phyloP scores from a whole-genome alignment of 371 early-diverging fungal species.

The Choanephora cucurbitarum region DNA sequence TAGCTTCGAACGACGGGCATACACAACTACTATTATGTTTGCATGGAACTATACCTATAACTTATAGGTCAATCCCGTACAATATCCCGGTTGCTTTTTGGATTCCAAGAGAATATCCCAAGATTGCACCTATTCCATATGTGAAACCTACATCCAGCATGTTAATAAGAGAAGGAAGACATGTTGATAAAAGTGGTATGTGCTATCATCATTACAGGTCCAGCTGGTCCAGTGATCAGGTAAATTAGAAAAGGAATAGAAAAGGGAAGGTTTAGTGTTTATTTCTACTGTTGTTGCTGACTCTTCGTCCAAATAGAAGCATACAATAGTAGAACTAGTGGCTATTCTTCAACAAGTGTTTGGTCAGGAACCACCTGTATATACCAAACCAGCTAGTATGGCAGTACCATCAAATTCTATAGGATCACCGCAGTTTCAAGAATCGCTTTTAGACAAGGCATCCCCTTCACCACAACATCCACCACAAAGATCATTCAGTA shows the following conservation, averaged over 20 bases:
- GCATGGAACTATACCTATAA: conserved; percentile 87
- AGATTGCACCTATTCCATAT: conserved; percentile 76
- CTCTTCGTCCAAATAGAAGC: conserved; percentile 41
- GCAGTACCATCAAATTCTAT: conserved; percentile 8
- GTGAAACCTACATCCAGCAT: conserved; percentile 89
- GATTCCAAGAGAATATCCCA: conserved; percentile 86
- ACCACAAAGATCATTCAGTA: conserved; percentile 27
- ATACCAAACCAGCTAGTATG: conserved; percentile 59
- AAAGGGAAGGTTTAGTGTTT: neutral
- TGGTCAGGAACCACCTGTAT: conserved; percentile 80
- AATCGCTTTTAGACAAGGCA: conserved; percentile 23
- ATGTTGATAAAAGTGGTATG: conserved; percentile 84
- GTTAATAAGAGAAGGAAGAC: conserved; percentile 78
- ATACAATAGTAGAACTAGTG: conserved; percentile 65
- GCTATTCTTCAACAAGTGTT: conserved; percentile 73
- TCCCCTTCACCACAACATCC: conserved; percentile 25
- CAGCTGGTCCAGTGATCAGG: conserved; percentile 52
- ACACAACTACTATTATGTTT: conserved; percentile 74
- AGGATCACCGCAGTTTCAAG: conserved; percentile 29
- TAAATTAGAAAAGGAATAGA: too few relatives aligned
- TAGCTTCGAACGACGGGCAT: conserved; percentile 74
- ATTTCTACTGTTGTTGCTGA: neutral
- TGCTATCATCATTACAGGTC: conserved; percentile 84
- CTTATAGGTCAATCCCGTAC: conserved; percentile 78
- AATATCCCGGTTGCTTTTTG: conserved; percentile 92